These are phyloP conservation scores for Sporothrix globosa DNA, from an alignment of 2,329 filamentous ascomycete genomes.

Conservation along the genomic window DNA sequence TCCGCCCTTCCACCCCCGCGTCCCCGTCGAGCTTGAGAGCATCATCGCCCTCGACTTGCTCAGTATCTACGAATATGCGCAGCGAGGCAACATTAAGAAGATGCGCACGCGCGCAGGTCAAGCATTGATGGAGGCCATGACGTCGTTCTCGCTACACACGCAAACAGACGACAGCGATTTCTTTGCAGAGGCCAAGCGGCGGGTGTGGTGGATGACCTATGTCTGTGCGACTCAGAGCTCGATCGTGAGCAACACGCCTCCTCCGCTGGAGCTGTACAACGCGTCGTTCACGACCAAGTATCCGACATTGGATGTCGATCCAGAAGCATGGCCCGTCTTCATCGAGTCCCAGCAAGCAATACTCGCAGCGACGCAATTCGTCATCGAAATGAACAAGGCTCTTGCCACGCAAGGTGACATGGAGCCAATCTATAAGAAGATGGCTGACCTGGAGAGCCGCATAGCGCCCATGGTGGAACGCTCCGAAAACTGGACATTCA, in stretches of 20 bases:
- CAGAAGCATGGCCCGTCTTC: conserved; percentile 51
- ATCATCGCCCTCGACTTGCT: conserved; percentile 54
- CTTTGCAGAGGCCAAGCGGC: conserved; percentile 51
- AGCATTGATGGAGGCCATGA: conserved; percentile 53
- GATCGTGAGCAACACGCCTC: conserved; percentile 53
- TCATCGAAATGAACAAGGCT: conserved; percentile 52
- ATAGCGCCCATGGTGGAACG: conserved; percentile 47
- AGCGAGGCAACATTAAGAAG: conserved; percentile 57
- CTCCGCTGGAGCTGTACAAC: conserved; percentile 34
- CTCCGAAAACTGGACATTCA: conserved; percentile 45
- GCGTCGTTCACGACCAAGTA: conserved; percentile 51
- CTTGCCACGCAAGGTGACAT: conserved; percentile 47
- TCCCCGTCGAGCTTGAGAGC: conserved; percentile 53
- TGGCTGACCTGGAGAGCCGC: conserved; percentile 48
- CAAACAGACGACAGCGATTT: conserved; percentile 47
- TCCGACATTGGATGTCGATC: conserved; percentile 48
- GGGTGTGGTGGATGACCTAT: conserved; percentile 61
- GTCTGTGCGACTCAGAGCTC: conserved; percentile 55
- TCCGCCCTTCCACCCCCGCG: conserved; percentile 49
- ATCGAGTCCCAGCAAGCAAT: conserved; percentile 55
- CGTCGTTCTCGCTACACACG: conserved; percentile 50
- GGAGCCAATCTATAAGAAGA: conserved; percentile 47
- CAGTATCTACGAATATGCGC: conserved; percentile 57
- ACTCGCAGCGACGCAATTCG: conserved; percentile 52
- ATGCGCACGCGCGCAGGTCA: conserved; percentile 54